Percentiles rank a stretch among this genome's conserved stretches.
Conservation (phyloP, 2,329 filamentous ascomycete species). For the Colletotrichum higginsianum region DNA sequence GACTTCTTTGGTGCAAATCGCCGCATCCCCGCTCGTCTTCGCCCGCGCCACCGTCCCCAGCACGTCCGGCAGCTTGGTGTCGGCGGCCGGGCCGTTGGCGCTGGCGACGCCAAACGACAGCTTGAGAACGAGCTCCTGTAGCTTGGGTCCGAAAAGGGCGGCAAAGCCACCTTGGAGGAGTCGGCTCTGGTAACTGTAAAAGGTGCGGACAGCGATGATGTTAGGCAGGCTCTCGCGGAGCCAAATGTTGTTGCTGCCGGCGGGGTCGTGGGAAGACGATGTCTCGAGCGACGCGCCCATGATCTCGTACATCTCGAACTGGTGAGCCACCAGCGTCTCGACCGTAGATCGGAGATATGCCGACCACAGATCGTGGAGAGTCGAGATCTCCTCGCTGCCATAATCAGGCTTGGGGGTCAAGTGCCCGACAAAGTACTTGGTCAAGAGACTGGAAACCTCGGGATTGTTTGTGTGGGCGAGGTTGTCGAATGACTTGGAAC, state of each 20-base stretch:
- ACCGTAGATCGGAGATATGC: conserved; percentile 64
- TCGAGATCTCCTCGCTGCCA: conserved; percentile 58
- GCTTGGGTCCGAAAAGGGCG: conserved; percentile 64
- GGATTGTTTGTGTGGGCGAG: conserved; percentile 70
- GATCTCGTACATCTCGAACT: conserved; percentile 68
- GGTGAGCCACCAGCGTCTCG: conserved; percentile 67
- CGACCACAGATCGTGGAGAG: conserved; percentile 65
- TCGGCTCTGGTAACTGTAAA: conserved; percentile 67
- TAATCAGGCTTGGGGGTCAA: conserved; percentile 65
- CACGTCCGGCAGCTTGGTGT: conserved; percentile 62
- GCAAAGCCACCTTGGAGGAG: conserved; percentile 66
- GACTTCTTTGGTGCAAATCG: conserved; percentile 63
- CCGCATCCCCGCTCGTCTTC: conserved; percentile 62
- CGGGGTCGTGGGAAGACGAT: conserved; percentile 26
- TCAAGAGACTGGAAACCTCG: conserved; percentile 66
- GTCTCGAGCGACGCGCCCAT: conserved; percentile 54
- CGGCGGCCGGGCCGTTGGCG: conserved; percentile 49
- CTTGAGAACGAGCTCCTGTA: conserved; percentile 68
- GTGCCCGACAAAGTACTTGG: conserved; percentile 69
- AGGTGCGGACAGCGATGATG: conserved; percentile 65
- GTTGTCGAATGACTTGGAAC: conserved; percentile 66
- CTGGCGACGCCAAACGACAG: conserved; percentile 66
- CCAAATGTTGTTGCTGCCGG: conserved; percentile 56
- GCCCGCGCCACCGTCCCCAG: conserved; percentile 58
- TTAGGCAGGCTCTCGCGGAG: conserved; percentile 62